phyloP scores from a whole-genome alignment of 73 alveolate species.

The Paramecium octaurelia region DNA sequence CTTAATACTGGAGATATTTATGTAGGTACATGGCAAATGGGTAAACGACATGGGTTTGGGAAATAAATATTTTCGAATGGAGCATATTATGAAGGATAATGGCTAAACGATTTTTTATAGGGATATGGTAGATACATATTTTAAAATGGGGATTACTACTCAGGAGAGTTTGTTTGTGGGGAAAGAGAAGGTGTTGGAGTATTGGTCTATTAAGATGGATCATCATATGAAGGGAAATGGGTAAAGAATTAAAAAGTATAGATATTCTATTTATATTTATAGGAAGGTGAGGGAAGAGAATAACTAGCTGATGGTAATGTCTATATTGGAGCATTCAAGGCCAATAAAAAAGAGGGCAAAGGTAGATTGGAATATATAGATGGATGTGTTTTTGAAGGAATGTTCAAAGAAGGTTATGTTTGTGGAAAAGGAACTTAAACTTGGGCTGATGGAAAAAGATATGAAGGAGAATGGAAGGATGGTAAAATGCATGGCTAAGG shows the following conservation, averaged over 20 bases:
- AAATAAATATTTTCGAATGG: slow-evolving; percentile 61
- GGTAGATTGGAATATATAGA: slow-evolving; percentile 57
- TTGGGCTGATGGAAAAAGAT: slow-evolving; percentile 81
- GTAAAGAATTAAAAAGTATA: neutral
- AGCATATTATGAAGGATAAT: slow-evolving; percentile 66
- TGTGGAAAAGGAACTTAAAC: slow-evolving; percentile 75
- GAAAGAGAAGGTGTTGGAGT: slow-evolving; percentile 74
- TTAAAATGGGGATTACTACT: slow-evolving; percentile 56
- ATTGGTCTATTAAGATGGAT: slow-evolving; percentile 62
- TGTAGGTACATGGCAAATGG: slow-evolving; percentile 60
- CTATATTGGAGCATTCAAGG: neutral
- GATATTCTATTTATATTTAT: neutral
- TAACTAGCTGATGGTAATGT: slow-evolving; percentile 18
- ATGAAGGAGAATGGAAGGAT: slow-evolving; percentile 76
- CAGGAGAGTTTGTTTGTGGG: slow-evolving; percentile 70
- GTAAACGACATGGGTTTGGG: slow-evolving; percentile 60
- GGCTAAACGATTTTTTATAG: slow-evolving; percentile 42
- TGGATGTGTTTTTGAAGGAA: slow-evolving; percentile 55
- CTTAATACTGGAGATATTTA: slow-evolving; percentile 18
- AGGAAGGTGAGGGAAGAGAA: slow-evolving; percentile 34
- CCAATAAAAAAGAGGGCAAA: slow-evolving; percentile 8
- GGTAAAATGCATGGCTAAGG: slow-evolving; percentile 82
- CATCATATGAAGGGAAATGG: slow-evolving; percentile 21
- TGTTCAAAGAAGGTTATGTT: slow-evolving; percentile 67
- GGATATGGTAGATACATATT: slow-evolving; percentile 48